These are phyloP conservation scores for Trifolium dubium DNA, from an alignment of 306 rosid genomes.

Conservation along the genomic window DNA sequence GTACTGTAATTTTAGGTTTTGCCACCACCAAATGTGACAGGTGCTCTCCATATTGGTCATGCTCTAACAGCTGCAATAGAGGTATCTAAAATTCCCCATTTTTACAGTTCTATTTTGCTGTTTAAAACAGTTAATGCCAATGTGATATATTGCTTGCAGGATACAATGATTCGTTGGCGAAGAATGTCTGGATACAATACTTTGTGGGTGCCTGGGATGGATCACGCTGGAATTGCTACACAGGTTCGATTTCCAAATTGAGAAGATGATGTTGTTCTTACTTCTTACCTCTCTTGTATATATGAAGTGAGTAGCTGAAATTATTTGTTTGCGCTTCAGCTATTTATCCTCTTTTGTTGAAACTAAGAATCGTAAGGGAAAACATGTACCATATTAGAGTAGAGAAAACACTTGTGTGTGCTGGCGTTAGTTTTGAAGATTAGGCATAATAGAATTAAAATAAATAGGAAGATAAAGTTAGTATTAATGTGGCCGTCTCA, in stretches of 20 bases:
- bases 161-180: constrained; percentile 92
- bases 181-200: constrained; percentile 93
- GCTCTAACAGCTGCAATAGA: constrained; percentile 94
- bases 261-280: constrained; percentile 10
- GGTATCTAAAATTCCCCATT: constrained; percentile 50
- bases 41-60: constrained; percentile 96
- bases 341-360: not conserved
- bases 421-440: not conserved
- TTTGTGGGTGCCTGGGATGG: constrained; percentile 98
- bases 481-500: not conserved
- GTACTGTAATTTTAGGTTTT: constrained; percentile 62
- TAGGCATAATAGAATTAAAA: not conserved
- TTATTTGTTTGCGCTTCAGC: not conserved
- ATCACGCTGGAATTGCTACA: constrained; percentile 99
- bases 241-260: constrained; percentile 60
- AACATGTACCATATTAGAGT: not conserved
- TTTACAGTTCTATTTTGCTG: constrained; percentile 27
- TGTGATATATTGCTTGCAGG: constrained; percentile 59
- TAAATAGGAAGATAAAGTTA: not conserved
- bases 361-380: not conserved
- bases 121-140: constrained; percentile 20
- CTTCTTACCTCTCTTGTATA: constrained; percentile 12
- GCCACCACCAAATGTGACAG: constrained; percentile 97
- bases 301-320: not conserved
- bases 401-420: not conserved